Evolutionary conservation across 2,329 filamentous ascomycete genomes (phyloP), one percentile per base, ranked within the genome.

Genomic region (Magnaporthiopsis rhizophila): DNA sequence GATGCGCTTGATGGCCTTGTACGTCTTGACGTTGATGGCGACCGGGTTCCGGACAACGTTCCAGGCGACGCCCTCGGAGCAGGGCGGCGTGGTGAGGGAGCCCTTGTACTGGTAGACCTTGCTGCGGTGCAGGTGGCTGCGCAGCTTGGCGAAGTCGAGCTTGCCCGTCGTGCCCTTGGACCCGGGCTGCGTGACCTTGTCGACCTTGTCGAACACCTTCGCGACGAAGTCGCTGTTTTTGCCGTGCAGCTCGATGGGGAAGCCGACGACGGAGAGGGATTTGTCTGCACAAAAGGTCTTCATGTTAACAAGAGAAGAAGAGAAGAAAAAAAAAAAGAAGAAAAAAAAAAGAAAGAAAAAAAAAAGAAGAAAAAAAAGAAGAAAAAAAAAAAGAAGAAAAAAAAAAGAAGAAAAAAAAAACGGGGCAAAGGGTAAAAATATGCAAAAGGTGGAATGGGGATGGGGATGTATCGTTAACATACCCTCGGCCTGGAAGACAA

Each of bases 51-150:
- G 74, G 67, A 80, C 80, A 58, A 86, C 73, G 61, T 84, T 74
- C 78, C 84, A 87, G 12, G 73, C 76, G 28, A 88, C 75, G 32
- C 80, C 80, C 72, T 87, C 84, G 21, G 77, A 77, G 74, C 86
- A 88, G 4, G 86, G 86, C 26, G 86, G 86, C 0, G 85, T 87
- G 57, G 86, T 88, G 60, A 88, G 76, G 24, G 83, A 86, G 26
- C 86, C 86, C 15, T 73, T 72, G 76, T 88, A 88, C 62, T 63
- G 62, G 62, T 58, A 63, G 21, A 63, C 56, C 53, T 45, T 32
- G 53, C 53, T 63, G 30, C 38, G 36, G 30, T 18, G 13, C 30
- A 63, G 62, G 62, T 63, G 62, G 53, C n/a, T 15, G n/a, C 26
- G 9, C 21, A 63, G 62, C 65, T 78, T 73, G 38, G 69, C 68